phyloP scores from a whole-genome alignment of 2,329 filamentous ascomycete genomes.

The Paecilomyces formosus region DNA sequence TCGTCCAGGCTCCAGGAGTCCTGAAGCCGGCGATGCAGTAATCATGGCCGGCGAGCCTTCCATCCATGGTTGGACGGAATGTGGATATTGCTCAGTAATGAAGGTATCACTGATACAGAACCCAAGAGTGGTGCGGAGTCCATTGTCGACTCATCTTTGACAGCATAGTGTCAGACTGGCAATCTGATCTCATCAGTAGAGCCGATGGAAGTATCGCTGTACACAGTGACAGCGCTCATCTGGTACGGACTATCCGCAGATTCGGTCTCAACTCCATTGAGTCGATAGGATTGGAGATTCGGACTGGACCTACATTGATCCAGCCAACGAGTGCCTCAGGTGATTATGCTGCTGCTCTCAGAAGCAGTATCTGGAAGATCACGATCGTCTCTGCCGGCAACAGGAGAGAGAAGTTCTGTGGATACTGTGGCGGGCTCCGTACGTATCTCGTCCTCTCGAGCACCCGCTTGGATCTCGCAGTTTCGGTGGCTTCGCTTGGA shows the following conservation, averaged over 20 bases:
- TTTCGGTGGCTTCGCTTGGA: slow-evolving; percentile 18
- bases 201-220: not conserved
- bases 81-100: not conserved
- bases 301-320: not conserved
- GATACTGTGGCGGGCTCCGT: slow-evolving; percentile 17
- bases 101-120: not conserved
- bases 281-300: not conserved
- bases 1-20: not conserved
- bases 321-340: not conserved
- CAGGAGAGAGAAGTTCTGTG: slow-evolving; percentile 15
- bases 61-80: not conserved
- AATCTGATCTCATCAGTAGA: not conserved
- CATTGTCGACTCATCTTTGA: not conserved
- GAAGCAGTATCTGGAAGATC: slow-evolving; percentile 1
- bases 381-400: not conserved
- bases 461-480: slow-evolving; percentile 8
- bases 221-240: not conserved
- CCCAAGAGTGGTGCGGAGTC: not conserved
- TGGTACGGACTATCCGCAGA: not conserved
- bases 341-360: slow-evolving; percentile 1
- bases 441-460: slow-evolving; percentile 12
- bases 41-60: not conserved
- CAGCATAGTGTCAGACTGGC: not conserved
- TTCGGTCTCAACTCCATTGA: not conserved
- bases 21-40: not conserved